Evolutionary conservation across 371 early-diverging fungal genomes (phyloP), one percentile per base, ranked within the genome.

Genomic region (Mucor sp.): DNA sequence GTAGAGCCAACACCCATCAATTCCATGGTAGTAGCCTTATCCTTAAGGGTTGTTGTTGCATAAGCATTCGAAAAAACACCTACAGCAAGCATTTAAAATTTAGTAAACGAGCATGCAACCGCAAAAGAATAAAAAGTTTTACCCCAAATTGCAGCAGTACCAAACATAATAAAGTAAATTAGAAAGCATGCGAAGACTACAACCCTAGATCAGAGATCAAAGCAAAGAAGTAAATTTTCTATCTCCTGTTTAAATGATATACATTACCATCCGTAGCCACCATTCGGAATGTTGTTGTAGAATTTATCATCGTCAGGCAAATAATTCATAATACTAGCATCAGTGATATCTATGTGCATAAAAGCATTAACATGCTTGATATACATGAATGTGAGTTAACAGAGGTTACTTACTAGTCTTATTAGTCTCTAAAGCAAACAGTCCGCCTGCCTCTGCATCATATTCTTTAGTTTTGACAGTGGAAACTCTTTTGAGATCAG

Each of bases 1-100:
- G 79, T 56, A 2, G 84, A 78, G 0, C 87, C 87, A 19, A 86
- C 74, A 65, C 83, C 79, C 76, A 85, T 79, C 3, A 86, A 63
- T 37, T 83, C 68, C 17, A 82, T 66, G 0, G 79, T 79, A 12
- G 74, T 72, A 19, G 83, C 74, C 33, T 75, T 65, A 32, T 75
- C 80, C 60, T 71, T 62, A 30, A 79, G 72, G 9, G 74, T 48
- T 7, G 71, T 69, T 1, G 70, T 73, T 3, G 75, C 74, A 30
- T 53, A 71, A 23, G 75, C 77, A 65, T 77, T 68, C 9, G 77
- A 80, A n/a, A 80, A 80, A 1, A 80, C 75, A 60, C 79, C 79
- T 78, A 63, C 3, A 8, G 50, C 57, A 41, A 28, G 50, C 21
- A 35, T 35, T 35, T 35, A 8, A 35, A 58, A 58, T 57, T 64